These are phyloP conservation scores for Musa balbisiana DNA, from an alignment of 202 grass and related monocot species.

Conservation along the genomic window DNA sequence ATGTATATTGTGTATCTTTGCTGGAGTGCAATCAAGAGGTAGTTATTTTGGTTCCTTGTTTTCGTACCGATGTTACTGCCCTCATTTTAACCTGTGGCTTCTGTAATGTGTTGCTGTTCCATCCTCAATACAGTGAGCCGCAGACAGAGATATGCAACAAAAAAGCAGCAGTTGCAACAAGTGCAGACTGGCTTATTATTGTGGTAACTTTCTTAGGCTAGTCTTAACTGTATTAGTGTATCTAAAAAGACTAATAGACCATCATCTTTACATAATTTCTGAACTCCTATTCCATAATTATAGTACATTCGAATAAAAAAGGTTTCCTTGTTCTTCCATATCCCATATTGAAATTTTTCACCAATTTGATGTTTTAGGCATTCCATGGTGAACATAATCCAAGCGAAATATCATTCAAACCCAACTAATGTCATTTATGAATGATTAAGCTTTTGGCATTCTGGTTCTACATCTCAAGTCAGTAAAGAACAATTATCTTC, in stretches of 20 bases:
- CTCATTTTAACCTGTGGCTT: not conserved
- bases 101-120: not conserved
- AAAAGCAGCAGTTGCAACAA: conserved; percentile 50
- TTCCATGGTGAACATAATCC: not conserved
- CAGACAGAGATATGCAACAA: conserved; percentile 71
- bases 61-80: not conserved
- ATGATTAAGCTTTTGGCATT: not conserved
- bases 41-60: not conserved
- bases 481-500: not conserved
- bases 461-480: not conserved
- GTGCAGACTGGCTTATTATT: conserved; percentile 83
- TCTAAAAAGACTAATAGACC: too few species aligned
- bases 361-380: too few species aligned
- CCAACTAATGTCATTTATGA: not conserved
- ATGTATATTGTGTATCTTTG: conserved; percentile 87
- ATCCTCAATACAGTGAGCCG: conserved; percentile 45
- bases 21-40: conserved; percentile 88
- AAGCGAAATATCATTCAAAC: not conserved
- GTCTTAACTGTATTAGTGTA: not conserved
- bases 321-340: too few species aligned
- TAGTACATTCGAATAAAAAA: too few species aligned
- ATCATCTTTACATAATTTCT: too few species aligned
- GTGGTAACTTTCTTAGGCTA: conserved; percentile 33
- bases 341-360: too few species aligned
- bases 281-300: too few species aligned